Base-by-base conservation (phyloP, 169 alveolate species). In the Cryptosporidium sp. region DNA sequence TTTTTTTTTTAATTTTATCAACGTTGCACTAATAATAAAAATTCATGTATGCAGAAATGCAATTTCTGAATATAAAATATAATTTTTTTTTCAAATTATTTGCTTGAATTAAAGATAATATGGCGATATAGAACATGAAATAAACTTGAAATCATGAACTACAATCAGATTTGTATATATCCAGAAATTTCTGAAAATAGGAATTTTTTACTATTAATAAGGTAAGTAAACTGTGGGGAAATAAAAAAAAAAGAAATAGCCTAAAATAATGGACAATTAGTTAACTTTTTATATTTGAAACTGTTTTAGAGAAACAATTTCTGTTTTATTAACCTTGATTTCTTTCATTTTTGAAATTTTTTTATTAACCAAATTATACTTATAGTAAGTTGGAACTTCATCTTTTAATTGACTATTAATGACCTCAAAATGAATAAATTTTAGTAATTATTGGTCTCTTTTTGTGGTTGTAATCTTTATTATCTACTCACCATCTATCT, bases 151-250 rank as follows among this genome's bases (percentile, higher is more conserved):
- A 39, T n/a, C 16, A 73, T 73, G 86, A 37, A 56, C 52, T 73
- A 73, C 23, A 73, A 53, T 33, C 58, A 53, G 48, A 56, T 56
- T 53, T 73, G 69, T 26, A 14, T 35, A 4, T 73, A 29, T 14
- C 70, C 86, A 45, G 86, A 73, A 35, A 52, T 73, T 26, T 53
- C 86, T n/a, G 68, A 31, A n/a, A 73, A 31, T 9, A 73, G 86
- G 21, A 73, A 60, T 73, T 73, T 6, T 37, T 35, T 73, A n/a
- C 23, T 73, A 5, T 60, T 73, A 53, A 29, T 58, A 2, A 73
- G 70, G 86, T 73, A 73, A 73, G 85, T 26, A 7, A 16, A n/a
- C 8, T 62, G 44, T 29, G 51, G 51, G 21, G 33, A 33, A 65
- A 33, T 10, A 8, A 35, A 48, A 6, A 48, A 6, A 48, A 48